These are phyloP conservation scores for Salix arbutifolia DNA, from an alignment of 345 rosid species.

Conservation along the genomic window DNA sequence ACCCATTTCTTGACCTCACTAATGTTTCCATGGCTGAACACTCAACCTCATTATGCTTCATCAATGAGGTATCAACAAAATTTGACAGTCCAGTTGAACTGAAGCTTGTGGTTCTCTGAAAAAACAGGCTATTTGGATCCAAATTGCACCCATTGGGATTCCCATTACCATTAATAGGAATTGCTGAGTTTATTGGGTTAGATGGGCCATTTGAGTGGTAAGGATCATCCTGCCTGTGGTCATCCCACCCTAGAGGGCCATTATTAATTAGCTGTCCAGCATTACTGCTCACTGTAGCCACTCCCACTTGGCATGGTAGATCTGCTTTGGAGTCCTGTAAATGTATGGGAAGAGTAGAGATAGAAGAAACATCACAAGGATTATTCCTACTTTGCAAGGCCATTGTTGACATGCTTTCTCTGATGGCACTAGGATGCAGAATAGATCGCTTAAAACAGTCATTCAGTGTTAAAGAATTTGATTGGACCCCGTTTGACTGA, in stretches of 20 bases:
- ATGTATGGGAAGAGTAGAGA: constrained; percentile 23
- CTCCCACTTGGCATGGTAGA: constrained; percentile 22
- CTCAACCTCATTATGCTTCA: constrained; percentile 34
- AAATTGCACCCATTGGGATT: constrained; percentile 26
- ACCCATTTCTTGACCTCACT: constrained; percentile 39
- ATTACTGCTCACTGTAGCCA: constrained; percentile 15
- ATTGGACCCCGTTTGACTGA: constrained; percentile 34
- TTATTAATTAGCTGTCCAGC: constrained; percentile 30
- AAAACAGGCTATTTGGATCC: constrained; percentile 35
- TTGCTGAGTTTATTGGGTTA: constrained; percentile 31
- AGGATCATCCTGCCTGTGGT: constrained; percentile 23
- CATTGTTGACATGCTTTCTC: constrained; percentile 36
- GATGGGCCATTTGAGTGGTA: constrained; percentile 25
- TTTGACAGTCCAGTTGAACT: constrained; percentile 33
- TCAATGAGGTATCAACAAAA: constrained; percentile 30
- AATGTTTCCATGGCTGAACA: constrained; percentile 35
- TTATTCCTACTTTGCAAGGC: constrained; percentile 38
- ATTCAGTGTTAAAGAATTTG: constrained; percentile 26
- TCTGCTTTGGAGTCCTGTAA: constrained; percentile 29
- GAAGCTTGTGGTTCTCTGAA: constrained; percentile 35
- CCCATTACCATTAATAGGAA: constrained; percentile 28
- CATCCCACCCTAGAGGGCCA: constrained; percentile 42
- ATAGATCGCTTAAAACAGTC: constrained; percentile 23
- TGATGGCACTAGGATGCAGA: constrained; percentile 28
- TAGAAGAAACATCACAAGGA: constrained; percentile 34